A percentile compares a stretch with the other conserved stretches of the same genome.
Evolutionary conservation across 179 eudicot genomes (phyloP).

Genomic region (Kewa caespitosa): DNA sequence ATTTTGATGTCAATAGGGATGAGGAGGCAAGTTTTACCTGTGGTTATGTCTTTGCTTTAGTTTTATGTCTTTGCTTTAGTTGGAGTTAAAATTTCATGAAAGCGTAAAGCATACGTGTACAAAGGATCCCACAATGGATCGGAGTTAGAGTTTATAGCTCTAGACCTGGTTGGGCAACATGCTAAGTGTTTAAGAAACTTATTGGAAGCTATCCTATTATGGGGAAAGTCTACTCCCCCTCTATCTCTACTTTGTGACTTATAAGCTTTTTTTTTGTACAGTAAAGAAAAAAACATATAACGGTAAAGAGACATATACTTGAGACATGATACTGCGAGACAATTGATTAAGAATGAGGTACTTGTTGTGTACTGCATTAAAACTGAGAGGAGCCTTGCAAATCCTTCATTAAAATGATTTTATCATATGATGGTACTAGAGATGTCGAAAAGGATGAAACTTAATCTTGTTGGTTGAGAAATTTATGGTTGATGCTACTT

Average conservation of each 20-base stretch:
- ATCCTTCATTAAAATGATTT: background rate
- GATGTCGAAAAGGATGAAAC: background rate
- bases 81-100: background rate
- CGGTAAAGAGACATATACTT: background rate
- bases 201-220: background rate
- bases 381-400: background rate
- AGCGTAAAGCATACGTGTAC: background rate
- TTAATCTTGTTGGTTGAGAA: background rate
- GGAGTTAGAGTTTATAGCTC: background rate
- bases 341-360: background rate
- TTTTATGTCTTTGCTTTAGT: too few species aligned
- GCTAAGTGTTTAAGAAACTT: background rate
- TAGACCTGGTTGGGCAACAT: background rate
- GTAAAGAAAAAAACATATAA: too few species aligned
- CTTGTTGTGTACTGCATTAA: too few species aligned
- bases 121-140: too few species aligned
- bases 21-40: background rate
- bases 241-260: background rate
- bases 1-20: background rate
- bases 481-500: background rate
- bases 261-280: too few species aligned
- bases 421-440: background rate
- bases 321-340: background rate
- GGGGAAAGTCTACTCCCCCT: background rate
- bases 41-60: too few species aligned